Evolutionary conservation across 345 rosid species (phyloP).

Genomic region (Bruguiera gymnorhiza): DNA sequence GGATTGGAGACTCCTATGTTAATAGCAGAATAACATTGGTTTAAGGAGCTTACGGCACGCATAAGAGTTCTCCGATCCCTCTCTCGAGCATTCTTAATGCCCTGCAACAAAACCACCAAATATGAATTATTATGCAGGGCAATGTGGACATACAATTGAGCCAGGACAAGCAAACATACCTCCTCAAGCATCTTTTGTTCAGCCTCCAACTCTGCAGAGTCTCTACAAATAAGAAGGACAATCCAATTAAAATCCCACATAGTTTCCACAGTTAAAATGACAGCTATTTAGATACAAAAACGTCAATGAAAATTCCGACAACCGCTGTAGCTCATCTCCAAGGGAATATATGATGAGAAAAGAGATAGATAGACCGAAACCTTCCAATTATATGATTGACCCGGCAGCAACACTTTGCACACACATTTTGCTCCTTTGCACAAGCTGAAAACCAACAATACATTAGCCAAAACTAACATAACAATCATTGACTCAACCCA

Average conservation of each 20-base stretch:
- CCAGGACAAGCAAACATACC: conserved; percentile 30
- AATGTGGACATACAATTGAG: background rate
- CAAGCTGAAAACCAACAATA: conserved; percentile 47
- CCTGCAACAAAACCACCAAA: conserved; percentile 42
- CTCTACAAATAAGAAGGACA: conserved; percentile 37
- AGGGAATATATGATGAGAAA: too few species aligned
- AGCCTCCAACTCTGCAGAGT: conserved; percentile 67
- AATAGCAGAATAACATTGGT: background rate
- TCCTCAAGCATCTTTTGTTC: conserved; percentile 83
- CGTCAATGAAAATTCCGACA: background rate
- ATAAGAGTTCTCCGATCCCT: conserved; percentile 78
- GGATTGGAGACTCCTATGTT: background rate
- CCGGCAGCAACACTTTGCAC: conserved; percentile 77
- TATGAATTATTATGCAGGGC: conserved; percentile 5
- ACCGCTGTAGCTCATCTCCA: too few species aligned
- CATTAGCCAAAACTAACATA: background rate
- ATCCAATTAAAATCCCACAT: background rate
- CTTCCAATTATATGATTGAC: conserved; percentile 62
- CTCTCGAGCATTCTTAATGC: conserved; percentile 88
- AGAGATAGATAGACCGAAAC: conserved; percentile 24
- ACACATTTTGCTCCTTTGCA: conserved; percentile 88
- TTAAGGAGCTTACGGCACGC: conserved; percentile 60
- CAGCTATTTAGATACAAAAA: background rate
- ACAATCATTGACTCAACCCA: background rate
- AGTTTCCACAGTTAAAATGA: background rate